A percentile compares a stretch with the other conserved stretches of the same genome.
These are phyloP conservation scores for Fusarium robinianum DNA, from an alignment of 2,329 filamentous ascomycete species.

Conservation along the genomic window DNA sequence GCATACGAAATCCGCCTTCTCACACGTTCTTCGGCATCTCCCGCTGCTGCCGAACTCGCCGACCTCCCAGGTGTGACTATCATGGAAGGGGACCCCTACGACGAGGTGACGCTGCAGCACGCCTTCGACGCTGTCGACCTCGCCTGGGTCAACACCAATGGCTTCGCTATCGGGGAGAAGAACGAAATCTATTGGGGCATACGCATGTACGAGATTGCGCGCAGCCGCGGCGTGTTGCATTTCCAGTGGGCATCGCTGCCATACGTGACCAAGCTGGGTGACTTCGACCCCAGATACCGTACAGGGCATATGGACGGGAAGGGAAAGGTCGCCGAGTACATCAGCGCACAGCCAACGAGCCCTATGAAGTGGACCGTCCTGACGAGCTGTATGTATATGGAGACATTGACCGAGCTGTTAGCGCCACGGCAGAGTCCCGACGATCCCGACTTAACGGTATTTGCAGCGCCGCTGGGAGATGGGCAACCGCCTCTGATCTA, in stretches of 20 bases:
- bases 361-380: not conserved
- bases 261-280: conserved; percentile 15
- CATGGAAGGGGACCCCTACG: conserved; percentile 12
- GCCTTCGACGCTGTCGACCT: conserved; percentile 12
- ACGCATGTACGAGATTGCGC: conserved; percentile 22
- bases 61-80: conserved; percentile 7
- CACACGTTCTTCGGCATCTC: not conserved
- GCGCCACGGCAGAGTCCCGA: not conserved
- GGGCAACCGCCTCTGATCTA: not conserved
- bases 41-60: not conserved
- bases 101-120: conserved; percentile 8
- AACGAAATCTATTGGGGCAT: conserved; percentile 21
- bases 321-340: conserved; percentile 9
- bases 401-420: not conserved
- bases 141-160: conserved; percentile 22
- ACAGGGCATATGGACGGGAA: conserved; percentile 11
- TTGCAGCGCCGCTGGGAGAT: not conserved
- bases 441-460: not conserved
- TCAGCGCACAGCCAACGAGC: not conserved
- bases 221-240: conserved; percentile 11
- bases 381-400: not conserved
- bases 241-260: conserved; percentile 14
- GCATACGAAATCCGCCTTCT: conserved; percentile 3
- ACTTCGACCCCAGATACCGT: conserved; percentile 16
- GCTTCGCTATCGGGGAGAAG: conserved; percentile 21